A percentile compares a stretch with the other conserved stretches of the same genome.
phyloP scores from a whole-genome alignment of 192 early-diverging fungal species.

The Chytriomyces sp. region DNA sequence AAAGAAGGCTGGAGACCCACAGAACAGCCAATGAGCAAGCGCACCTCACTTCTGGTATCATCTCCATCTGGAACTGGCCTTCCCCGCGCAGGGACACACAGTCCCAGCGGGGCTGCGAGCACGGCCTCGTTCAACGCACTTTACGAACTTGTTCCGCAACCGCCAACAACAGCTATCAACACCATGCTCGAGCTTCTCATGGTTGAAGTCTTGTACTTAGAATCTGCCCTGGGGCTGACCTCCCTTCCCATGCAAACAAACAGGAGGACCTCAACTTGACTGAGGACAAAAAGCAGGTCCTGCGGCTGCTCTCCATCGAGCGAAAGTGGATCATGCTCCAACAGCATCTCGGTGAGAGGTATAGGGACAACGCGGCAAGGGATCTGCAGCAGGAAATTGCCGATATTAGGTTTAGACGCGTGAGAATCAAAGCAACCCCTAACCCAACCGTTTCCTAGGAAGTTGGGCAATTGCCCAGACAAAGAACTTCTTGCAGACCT shows the following conservation, averaged over 20 bases:
- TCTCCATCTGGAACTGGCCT: neutral
- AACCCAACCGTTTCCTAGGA: slow-evolving; percentile 3
- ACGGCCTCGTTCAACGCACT: slow-evolving; percentile 10
- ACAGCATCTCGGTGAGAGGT: slow-evolving; percentile 50
- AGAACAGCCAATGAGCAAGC: neutral
- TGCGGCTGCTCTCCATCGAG: slow-evolving; percentile 41
- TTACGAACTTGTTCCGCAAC: slow-evolving; percentile 32
- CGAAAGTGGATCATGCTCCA: slow-evolving; percentile 57
- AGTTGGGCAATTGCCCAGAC: slow-evolving; percentile 42
- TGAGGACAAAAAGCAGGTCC: slow-evolving; percentile 52
- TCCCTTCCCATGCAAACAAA: neutral
- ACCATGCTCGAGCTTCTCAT: slow-evolving; percentile 58
- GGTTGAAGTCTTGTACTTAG: slow-evolving; percentile 21
- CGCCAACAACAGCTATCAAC: slow-evolving; percentile 43
- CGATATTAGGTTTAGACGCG: slow-evolving; percentile 34
- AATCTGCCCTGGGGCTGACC: neutral
- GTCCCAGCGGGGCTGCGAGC: neutral
- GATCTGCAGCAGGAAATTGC: slow-evolving; percentile 44
- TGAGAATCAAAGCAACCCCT: neutral
- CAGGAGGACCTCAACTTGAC: slow-evolving; percentile 57
- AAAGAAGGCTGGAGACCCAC: too few species aligned
- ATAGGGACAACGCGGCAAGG: slow-evolving; percentile 39
- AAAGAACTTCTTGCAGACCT: slow-evolving; percentile 45
- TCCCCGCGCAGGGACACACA: neutral
- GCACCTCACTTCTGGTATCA: neutral